Conservation (phyloP, 163 green algal species). For the Scenedesmus sp. region DNA sequence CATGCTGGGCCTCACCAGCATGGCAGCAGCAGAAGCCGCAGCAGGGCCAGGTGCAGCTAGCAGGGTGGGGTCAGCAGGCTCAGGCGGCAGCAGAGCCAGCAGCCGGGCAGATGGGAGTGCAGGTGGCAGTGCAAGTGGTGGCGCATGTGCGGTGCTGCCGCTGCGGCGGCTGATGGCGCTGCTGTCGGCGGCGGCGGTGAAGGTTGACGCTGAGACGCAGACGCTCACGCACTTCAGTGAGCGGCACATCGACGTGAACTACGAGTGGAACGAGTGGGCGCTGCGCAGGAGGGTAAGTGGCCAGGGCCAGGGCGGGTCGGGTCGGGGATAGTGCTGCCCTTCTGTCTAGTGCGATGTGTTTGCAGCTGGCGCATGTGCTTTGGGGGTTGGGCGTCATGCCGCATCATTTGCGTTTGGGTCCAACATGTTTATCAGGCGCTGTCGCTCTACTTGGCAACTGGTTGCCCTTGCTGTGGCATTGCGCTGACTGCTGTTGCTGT, state of each 20-base stretch:
- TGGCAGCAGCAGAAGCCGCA: background rate
- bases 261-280: conserved; percentile 90
- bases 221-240: conserved; percentile 81
- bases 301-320: background rate
- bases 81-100: background rate
- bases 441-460: background rate
- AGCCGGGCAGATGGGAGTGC: background rate
- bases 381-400: no score
- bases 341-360: background rate
- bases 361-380: background rate
- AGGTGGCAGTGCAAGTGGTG: background rate
- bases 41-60: background rate
- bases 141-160: background rate
- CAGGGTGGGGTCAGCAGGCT: background rate
- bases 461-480: background rate
- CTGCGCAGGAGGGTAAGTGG: conserved; percentile 65
- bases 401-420: no score
- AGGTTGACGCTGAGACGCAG: conserved; percentile 80
- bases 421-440: no score
- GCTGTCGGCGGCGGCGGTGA: conserved; percentile 28
- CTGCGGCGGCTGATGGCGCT: conserved; percentile 31
- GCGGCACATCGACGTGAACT: conserved; percentile 74
- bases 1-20: conserved; percentile 53
- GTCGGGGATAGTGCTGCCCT: background rate
- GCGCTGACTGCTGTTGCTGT: background rate